Percentiles rank a stretch among this genome's conserved stretches.
These are phyloP conservation scores for Neurospora crassa DNA, from an alignment of 2,329 filamentous ascomycete genomes.

Conservation along the genomic window DNA sequence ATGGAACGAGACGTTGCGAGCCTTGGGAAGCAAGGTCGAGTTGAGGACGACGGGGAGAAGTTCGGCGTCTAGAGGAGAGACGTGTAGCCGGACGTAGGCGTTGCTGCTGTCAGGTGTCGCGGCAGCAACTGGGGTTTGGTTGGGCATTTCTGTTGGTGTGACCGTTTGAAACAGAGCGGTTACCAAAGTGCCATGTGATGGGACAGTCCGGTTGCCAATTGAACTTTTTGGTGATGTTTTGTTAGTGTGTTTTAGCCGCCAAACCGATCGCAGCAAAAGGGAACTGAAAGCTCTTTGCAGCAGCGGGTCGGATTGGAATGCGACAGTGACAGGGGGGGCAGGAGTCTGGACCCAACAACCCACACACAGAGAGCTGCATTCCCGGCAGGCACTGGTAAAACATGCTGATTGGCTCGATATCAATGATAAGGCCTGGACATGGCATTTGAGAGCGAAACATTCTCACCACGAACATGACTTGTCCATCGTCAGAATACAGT, in stretches of 20 bases:
- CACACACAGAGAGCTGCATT: not conserved
- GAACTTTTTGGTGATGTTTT: not conserved
- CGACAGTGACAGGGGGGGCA: not conserved
- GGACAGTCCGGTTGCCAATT: not conserved
- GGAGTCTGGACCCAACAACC: not conserved
- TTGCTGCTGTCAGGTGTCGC: not conserved
- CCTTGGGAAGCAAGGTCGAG: slow-evolving; percentile 52
- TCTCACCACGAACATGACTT: not conserved
- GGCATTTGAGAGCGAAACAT: not conserved
- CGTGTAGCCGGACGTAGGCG: slow-evolving; percentile 60
- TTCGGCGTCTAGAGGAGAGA: slow-evolving; percentile 72
- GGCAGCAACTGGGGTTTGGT: not conserved
- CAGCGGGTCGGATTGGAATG: not conserved
- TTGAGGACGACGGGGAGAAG: slow-evolving; percentile 66
- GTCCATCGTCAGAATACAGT: not conserved
- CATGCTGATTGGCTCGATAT: not conserved
- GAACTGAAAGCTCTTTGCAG: not conserved
- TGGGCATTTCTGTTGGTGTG: not conserved
- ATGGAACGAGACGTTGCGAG: slow-evolving; percentile 83
- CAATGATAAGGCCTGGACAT: not conserved
- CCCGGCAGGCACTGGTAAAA: not conserved
- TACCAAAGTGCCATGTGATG: not conserved
- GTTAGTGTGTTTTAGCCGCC: not conserved
- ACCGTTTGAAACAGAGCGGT: slow-evolving; percentile 1
- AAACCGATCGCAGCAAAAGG: not conserved